Conservation (phyloP, 805 yeast genomes). For the Ogataea thermomethanolica region DNA sequence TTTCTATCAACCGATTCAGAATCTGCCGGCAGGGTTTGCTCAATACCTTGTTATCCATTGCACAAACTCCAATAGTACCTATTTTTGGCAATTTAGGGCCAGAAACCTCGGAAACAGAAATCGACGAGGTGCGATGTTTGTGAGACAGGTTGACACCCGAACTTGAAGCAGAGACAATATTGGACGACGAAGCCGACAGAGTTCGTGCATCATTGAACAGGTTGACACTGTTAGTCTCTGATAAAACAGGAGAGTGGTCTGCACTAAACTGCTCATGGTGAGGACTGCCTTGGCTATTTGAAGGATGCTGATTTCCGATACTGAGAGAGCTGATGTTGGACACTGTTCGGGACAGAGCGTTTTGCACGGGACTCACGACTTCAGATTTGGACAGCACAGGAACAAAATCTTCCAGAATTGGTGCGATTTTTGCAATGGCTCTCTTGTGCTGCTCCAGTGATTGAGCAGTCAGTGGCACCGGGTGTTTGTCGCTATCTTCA, state of each 20-base stretch:
- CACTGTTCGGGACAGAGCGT: constrained; percentile 31
- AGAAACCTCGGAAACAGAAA: constrained; percentile 37
- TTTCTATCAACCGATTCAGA: constrained; percentile 78
- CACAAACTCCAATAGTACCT: constrained; percentile 97
- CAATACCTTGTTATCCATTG: constrained; percentile 96
- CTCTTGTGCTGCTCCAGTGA: constrained; percentile 39
- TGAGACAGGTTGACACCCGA: constrained; percentile 9
- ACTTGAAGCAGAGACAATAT: constrained; percentile 15
- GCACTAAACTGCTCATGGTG: constrained; percentile 3
- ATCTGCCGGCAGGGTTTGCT: constrained; percentile 95
- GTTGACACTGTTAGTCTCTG: not conserved
- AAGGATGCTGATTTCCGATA: constrained; percentile 20
- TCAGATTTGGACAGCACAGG: constrained; percentile 60
- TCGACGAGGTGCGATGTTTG: constrained; percentile 31
- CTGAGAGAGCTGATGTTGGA: constrained; percentile 32
- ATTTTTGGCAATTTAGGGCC: constrained; percentile 61
- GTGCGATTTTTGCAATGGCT: constrained; percentile 79
- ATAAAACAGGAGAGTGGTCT: constrained; percentile 1
- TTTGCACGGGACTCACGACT: constrained; percentile 31
- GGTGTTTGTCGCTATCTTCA: constrained; percentile 23
- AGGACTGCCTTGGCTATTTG: constrained; percentile 4
- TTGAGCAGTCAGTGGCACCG: constrained; percentile 31
- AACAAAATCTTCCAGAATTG: constrained; percentile 64
- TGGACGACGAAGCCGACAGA: constrained; percentile 7
- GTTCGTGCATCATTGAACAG: constrained; percentile 7